Base-by-base conservation (phyloP, 768 basidiomycete genomes). In the Lyophyllum atratum region DNA sequence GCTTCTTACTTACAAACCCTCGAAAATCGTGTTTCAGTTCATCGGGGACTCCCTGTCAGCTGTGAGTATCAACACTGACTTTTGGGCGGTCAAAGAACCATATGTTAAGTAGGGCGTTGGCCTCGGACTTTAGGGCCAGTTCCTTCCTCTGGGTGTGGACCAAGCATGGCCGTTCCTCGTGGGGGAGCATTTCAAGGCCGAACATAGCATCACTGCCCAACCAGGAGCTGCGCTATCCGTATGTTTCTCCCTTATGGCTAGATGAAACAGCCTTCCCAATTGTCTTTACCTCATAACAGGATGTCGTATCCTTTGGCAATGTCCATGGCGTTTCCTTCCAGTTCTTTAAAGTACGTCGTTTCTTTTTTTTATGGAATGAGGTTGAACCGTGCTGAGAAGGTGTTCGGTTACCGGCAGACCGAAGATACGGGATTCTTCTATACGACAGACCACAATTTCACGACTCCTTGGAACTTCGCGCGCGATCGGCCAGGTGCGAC, bases 41-140 rank as follows among this genome's bases (percentile, higher is more conserved):
- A 82, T 86, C 42, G 83, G 84, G 0, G 83, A 85, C 62, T 84
- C 83, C 2, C 66, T 84, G 6, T 83, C 83, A 15, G 79, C 83
- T 43, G 82, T 83, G 62, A 52, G 74, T 68, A 10, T 34, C 40
- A 15, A 40, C 39, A 6, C n/a, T n/a, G n/a, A n/a, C 15, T 25
- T 14, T 17, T 14, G 17, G 17, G n/a, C 44, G 6, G 4, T 12
- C 34, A 15, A 37, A 37, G 11, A 14, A 15, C 34, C 11, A 37
- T 15, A 37, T 37, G 9, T 21, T 34, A 14, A 21, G 39, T 22
- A 43, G 37, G 22, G 12, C 12, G 22, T 49, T 14, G 9, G 46
- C 3, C 14, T 15, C 34, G 34, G 34, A 37, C 19, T 58, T 37
- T 54, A 84, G 83, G 84, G 83, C 3, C 81, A 85, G 75, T 84